These are phyloP conservation scores for Coemansia sp. DNA, from an alignment of 192 early-diverging fungal genomes.

Conservation along the genomic window DNA sequence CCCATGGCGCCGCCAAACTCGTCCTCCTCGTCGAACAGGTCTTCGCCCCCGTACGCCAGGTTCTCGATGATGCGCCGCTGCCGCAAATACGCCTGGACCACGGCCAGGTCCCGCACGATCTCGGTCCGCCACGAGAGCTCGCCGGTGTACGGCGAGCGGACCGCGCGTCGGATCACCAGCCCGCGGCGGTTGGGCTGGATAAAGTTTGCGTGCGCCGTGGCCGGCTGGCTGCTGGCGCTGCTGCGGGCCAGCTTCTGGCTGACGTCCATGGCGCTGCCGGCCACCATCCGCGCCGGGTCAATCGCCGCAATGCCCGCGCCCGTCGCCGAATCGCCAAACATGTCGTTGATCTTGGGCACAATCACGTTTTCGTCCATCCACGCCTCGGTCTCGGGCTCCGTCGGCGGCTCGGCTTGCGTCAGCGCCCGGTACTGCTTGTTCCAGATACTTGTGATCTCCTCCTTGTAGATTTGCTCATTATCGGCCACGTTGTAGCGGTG, in stretches of 20 bases:
- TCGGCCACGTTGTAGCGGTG: conserved; percentile 86
- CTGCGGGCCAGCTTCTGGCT: conserved; percentile 23
- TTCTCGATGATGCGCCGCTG: conserved; percentile 80
- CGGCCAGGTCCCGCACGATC: conserved; percentile 71
- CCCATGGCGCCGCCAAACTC: conserved; percentile 9
- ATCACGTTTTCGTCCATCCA: conserved; percentile 36
- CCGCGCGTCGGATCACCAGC: conserved; percentile 38
- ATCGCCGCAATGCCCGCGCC: conserved; percentile 12
- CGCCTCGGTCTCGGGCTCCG: conserved; percentile 17
- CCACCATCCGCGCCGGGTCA: conserved; percentile 10
- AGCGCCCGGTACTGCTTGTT: conserved; percentile 75
- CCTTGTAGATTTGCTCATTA: conserved; percentile 90
- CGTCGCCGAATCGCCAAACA: conserved; percentile 41
- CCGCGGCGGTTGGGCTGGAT: conserved; percentile 38
- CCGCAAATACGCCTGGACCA: conserved; percentile 87
- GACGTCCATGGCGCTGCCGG: conserved; percentile 37
- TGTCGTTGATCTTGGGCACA: conserved; percentile 46
- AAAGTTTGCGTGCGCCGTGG: conserved; percentile 43
- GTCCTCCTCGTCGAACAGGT: conserved; percentile 12
- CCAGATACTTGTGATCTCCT: conserved; percentile 94
- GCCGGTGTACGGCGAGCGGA: conserved; percentile 54
- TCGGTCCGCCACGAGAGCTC: conserved; percentile 74
- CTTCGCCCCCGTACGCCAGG: conserved; percentile 9
- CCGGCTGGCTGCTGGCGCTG: not conserved
- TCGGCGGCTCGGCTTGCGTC: conserved; percentile 53